A percentile compares a stretch with the other conserved stretches of the same genome.
Evolutionary conservation across 352 stramenopile genomes (phyloP).

Genomic region (Phytophthora sansomeana): DNA sequence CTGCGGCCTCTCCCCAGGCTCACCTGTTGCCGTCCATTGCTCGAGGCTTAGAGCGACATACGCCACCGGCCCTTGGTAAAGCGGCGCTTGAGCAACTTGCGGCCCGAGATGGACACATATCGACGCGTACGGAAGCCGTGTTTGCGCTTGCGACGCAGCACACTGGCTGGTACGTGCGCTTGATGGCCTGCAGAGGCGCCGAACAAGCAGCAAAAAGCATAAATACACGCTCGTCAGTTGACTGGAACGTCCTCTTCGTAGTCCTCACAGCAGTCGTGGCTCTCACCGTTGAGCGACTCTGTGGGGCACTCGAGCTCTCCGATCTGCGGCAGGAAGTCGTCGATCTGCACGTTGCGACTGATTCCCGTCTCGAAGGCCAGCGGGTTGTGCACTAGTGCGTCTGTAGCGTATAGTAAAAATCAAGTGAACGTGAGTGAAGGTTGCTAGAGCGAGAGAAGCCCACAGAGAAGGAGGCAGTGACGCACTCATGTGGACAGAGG

Average conservation of each 20-base stretch:
- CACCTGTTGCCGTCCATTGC: no score
- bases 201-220: slow-evolving; percentile 8
- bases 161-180: slow-evolving; percentile 89
- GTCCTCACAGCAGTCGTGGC: not conserved
- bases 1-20: no score
- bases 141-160: slow-evolving; percentile 88
- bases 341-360: slow-evolving; percentile 36
- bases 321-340: slow-evolving; percentile 48
- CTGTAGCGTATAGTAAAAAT: slow-evolving; percentile 22
- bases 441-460: not conserved
- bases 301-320: slow-evolving; percentile 56
- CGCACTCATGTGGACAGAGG: slow-evolving; percentile 29
- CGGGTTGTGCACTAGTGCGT: slow-evolving; percentile 44
- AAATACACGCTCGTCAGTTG: not conserved
- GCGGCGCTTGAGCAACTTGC: slow-evolving; percentile 82
- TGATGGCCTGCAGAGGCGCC: slow-evolving; percentile 81
- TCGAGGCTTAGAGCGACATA: slow-evolving; percentile 74
- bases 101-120: slow-evolving; percentile 76
- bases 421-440: not conserved
- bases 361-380: slow-evolving; percentile 57
- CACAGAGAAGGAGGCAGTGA: slow-evolving; percentile 1
- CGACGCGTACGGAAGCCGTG: slow-evolving; percentile 85
- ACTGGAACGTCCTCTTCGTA: slow-evolving; percentile 4
- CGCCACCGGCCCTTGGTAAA: slow-evolving; percentile 87
- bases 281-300: slow-evolving; percentile 51